Evolutionary conservation across 225 moss, liverwort and hornwort species (phyloP).

Genomic region (Thuidium tamariscinum): DNA sequence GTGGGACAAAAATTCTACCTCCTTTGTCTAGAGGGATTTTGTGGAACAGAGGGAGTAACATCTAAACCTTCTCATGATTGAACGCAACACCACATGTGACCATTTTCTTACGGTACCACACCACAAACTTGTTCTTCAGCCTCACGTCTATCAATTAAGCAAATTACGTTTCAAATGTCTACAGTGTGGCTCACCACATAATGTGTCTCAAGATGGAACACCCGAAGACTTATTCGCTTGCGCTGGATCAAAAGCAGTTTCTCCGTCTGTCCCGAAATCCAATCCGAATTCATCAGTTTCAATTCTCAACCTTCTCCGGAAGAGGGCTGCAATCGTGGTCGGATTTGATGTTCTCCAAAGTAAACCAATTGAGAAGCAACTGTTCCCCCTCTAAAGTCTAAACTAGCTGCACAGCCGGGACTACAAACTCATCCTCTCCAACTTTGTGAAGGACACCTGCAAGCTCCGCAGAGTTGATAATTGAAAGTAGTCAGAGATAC

Average conservation of each 20-base stretch:
- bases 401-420: constrained; percentile 60
- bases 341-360: not conserved
- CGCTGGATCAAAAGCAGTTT: constrained; percentile 62
- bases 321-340: not conserved
- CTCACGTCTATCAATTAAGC: not conserved
- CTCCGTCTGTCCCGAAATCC: constrained; percentile 52
- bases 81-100: too few species aligned
- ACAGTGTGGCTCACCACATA: not conserved
- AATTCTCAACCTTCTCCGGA: not conserved
- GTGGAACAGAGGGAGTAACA: too few species aligned
- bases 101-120: not conserved
- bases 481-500: constrained; percentile 17
- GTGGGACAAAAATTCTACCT: too few species aligned
- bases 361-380: constrained; percentile 42
- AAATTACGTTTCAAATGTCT: too few species aligned
- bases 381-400: constrained; percentile 15
- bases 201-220: not conserved
- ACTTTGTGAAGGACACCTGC: constrained; percentile 32
- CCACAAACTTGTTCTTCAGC: not conserved
- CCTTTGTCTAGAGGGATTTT: too few species aligned
- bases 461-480: constrained; percentile 43
- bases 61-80: too few species aligned
- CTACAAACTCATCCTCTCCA: constrained; percentile 37
- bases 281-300: not conserved
- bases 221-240: constrained; percentile 29